Base-by-base conservation (phyloP, 768 basidiomycete genomes). In the Kondoa malvinella region DNA sequence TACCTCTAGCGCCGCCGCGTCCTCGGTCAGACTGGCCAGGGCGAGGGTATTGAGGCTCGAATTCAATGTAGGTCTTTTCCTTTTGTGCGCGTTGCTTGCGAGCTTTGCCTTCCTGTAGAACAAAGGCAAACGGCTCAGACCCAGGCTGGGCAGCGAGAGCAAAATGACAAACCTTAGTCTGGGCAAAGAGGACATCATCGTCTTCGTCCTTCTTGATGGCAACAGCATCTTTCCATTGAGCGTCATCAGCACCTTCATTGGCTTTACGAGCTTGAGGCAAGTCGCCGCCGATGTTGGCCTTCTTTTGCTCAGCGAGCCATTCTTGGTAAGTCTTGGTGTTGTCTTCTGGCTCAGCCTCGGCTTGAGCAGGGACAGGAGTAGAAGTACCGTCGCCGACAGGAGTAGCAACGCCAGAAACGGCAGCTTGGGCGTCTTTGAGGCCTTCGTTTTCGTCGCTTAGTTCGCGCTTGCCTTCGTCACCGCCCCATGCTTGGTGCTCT, bases 291-390 rank as follows among this genome's bases (percentile, higher is more conserved):
- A 77, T 75, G 30, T 56, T 67, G 57, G 73, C 69, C 71, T 86
- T 85, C 77, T 83, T 85, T 61, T 73, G 72, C 78, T 89, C 85
- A 72, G 89, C 87, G 69, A 88, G 81, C 80, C 92, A 97, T 77
- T 96, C 87, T 64, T 95, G 92, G 76, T 92, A 82, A 56, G 92
- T 92, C 75, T 95, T 83, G 57, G 89, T 91, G 79, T 91, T 89
- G 78, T 92, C 90, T 77, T 91, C 88, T 75, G 92, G 89, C 73
- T 92, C 90, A 57, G 71, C 69, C 30, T 61, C 59, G n/a, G 15
- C 33, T 26, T 59, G 30, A 62, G 65, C 60, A 12, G 74, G 75
- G 34, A 75, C 57, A 34, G 77, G 69, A 33, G 34, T 62, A 59
- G 65, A 33, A 67, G 68, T 60, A 33, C 67, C 71, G 58, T 72